These are phyloP conservation scores for Apiosordaria backusii DNA, from an alignment of 495 filamentous ascomycete species.

Conservation along the genomic window DNA sequence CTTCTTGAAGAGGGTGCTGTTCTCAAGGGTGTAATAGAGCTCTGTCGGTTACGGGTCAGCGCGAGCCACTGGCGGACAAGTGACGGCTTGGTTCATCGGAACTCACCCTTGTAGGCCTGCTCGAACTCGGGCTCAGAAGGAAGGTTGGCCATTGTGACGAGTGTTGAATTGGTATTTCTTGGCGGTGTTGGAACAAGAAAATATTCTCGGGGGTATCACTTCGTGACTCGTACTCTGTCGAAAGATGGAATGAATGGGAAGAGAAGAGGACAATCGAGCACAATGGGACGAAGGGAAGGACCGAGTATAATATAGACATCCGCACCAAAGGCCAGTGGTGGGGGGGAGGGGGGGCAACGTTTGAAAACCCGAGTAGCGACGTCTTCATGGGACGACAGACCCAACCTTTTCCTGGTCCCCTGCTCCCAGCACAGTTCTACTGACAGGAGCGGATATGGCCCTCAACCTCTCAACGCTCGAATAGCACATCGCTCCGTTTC, in stretches of 20 bases:
- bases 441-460: conserved; percentile 5
- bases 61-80: conserved; percentile 1
- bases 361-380: conserved; percentile 7
- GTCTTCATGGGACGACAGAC: background rate
- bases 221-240: conserved; percentile 13
- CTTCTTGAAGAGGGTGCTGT: conserved; percentile 88
- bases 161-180: conserved; percentile 10
- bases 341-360: conserved; percentile 4
- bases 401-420: conserved; percentile 1
- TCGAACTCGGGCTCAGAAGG: conserved; percentile 93
- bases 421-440: conserved; percentile 14
- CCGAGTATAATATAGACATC: conserved; percentile 19
- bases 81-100: background rate
- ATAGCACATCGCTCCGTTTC: conserved; percentile 17
- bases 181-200: conserved; percentile 4
- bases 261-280: conserved; percentile 5
- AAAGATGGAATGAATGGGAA: conserved; percentile 11
- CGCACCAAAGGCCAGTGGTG: conserved; percentile 7
- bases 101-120: conserved; percentile 91
- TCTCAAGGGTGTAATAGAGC: conserved; percentile 88
- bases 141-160: conserved; percentile 71
- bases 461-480: background rate
- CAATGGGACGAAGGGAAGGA: conserved; percentile 11
- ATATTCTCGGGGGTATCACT: conserved; percentile 13
- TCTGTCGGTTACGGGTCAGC: conserved; percentile 50